These are phyloP conservation scores for Pyrenochaeta sp. DNA, from an alignment of 2,329 filamentous ascomycete genomes.

Conservation along the genomic window DNA sequence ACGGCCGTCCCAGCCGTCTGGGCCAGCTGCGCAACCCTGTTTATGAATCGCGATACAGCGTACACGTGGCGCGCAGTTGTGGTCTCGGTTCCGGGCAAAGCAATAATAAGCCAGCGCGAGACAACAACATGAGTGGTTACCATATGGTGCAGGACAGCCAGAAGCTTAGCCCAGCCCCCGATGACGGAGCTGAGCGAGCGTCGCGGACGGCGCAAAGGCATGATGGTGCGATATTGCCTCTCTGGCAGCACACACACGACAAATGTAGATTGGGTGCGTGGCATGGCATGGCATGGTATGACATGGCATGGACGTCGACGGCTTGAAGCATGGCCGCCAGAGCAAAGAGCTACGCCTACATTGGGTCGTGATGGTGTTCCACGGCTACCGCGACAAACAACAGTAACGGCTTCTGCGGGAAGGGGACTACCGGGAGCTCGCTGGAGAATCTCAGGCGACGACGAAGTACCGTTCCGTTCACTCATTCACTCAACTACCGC, in stretches of 20 bases:
- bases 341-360: too few species aligned
- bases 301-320: neutral
- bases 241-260: too few species aligned
- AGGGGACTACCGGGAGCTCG: too few species aligned
- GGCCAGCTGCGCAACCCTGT: constrained; percentile 18
- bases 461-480: too few species aligned
- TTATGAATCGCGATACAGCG: constrained; percentile 22
- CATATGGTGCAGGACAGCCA: constrained; percentile 2
- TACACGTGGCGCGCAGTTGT: constrained; percentile 49
- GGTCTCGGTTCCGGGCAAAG: constrained; percentile 25
- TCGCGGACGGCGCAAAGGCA: too few species aligned
- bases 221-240: constrained; percentile 2
- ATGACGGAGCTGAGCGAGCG: constrained; percentile 25
- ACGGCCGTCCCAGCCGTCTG: constrained; percentile 24
- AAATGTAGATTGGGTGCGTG: constrained; percentile 14
- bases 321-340: neutral
- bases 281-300: constrained; percentile 13
- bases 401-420: constrained; percentile 1
- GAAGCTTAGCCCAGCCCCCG: too few species aligned
- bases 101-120: constrained; percentile 18
- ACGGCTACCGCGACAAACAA: neutral
- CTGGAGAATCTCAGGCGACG: too few species aligned
- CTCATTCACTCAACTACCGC: too few species aligned
- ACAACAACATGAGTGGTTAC: constrained; percentile 22
- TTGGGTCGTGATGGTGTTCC: too few species aligned